Evolutionary conservation across 305 asterid genomes (phyloP), one percentile per base, ranked within the genome.

Genomic region (Plantago coronopus): DNA sequence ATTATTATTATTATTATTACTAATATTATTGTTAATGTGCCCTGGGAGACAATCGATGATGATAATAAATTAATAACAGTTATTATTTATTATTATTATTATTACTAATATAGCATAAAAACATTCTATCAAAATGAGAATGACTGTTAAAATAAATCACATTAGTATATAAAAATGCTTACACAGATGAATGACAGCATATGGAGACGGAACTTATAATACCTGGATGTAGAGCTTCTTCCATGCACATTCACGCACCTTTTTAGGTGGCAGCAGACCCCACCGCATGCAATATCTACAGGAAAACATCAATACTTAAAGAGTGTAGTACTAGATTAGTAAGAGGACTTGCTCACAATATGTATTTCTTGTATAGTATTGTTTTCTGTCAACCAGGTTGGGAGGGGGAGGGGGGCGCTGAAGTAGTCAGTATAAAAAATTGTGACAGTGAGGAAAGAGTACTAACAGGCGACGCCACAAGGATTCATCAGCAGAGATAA

Each of bases 221-320:
- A 85, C 97, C 94, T 89, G 81, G 69, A 94, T 78, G 78, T 94
- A 94, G 59, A 87, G 96, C 74, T 79, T 89, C 80, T 94, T 94
- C 99, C 99, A 94, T 61, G 99, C 95, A 76, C 85, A 81, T 66
- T 85, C 97, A 37, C 97, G 82, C 12, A 81, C 81, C 72, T 72
- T 94, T 69, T 79, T 80, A 43, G 90, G 87, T 42, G 84, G 86
- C 83, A 85, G 69, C 23, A 89, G 76, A 72, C 99, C 96, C 99
- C 99, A 94, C 61, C 99, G 79, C 89, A 94, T 76, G 66, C 86
- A 76, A 72, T 89, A 94, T 75, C 99, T 94, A 71, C 70, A 77
- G 17, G 40, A 17, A 38, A 59, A 23, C 63, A 59, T 44, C 53
- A 59, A 9, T 14, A 21, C 2, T 17, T 20, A 44, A 15, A 19